Evolutionary conservation across 306 rosid species (phyloP), one percentile per base, ranked within the genome.

Genomic region (Casuarina equisetifolia): DNA sequence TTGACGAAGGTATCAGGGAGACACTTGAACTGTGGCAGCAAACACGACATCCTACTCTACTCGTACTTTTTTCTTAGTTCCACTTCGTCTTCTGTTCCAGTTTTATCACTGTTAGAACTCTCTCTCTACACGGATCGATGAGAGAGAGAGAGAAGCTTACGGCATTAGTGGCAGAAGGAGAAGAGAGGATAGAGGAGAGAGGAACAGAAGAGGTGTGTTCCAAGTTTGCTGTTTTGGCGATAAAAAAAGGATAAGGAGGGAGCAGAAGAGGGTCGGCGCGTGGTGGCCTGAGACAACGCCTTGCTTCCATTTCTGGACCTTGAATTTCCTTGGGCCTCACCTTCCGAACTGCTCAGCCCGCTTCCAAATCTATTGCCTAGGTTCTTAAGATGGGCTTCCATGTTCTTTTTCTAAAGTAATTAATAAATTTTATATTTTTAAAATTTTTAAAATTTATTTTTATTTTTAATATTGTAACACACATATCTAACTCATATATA

Each of bases 21-120:
- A 73, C 90, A 88, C 76, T 87, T 92, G 84, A 92, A 88, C 77
- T 88, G 96, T 0, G 97, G 93, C 84, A 90, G 85, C 69, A 92
- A 85, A 85, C 93, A 92, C 57, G 95, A 92, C 97, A 92, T 91
- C 78, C 80, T 80, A 76, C 59, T 44, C 42, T 13, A 68, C 42
- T 25, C 10, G 35, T 42, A 45, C 20, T 62, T 5, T n/a, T 6
- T 50, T 17, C 44, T 36, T 73, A 46, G 46, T 36, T 39, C n/a
- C 20, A 40, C 50, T 15, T 40, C 49, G 32, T 42, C 42, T 67
- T 67, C 13, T 42, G 42, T 67, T 67, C 32, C 40, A 17, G 4
- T 13, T 42, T 25, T 36, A 9, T 16, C 40, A 58, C 19, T 11
- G 42, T 40, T 43, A 67, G 8, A 67, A 66, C 17, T 6, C 19